These are phyloP conservation scores for Mortierella sp. DNA, from an alignment of 371 early-diverging fungal genomes.

Conservation along the genomic window DNA sequence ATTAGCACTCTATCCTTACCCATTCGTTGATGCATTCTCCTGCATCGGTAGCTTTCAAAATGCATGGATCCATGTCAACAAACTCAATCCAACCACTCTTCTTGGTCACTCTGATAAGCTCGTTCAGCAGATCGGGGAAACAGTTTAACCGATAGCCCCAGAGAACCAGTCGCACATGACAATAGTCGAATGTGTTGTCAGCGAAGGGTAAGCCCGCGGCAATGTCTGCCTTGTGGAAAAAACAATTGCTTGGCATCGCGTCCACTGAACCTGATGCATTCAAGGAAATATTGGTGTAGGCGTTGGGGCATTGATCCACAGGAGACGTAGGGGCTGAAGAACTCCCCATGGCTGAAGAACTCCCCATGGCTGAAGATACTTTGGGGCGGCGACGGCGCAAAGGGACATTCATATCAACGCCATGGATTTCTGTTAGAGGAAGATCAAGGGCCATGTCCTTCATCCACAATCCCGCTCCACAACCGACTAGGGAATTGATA, in stretches of 20 bases:
- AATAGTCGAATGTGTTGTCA: constrained; percentile 57
- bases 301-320: not conserved
- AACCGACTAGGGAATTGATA: constrained; percentile 58
- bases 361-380: not conserved
- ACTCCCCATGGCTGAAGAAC: not conserved
- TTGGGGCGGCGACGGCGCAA: constrained; percentile 37
- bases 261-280: constrained; percentile 3
- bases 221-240: constrained; percentile 56
- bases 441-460: constrained; percentile 72
- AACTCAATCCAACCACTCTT: constrained; percentile 65
- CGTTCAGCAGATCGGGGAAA: constrained; percentile 52
- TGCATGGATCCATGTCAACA: constrained; percentile 58
- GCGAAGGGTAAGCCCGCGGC: constrained; percentile 50
- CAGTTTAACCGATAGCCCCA: constrained; percentile 41
- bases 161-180: constrained; percentile 51
- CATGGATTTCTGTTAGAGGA: constrained; percentile 66
- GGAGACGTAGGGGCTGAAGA: not conserved
- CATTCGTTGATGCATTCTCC: constrained; percentile 52
- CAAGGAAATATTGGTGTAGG: not conserved
- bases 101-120: constrained; percentile 61
- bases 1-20: constrained; percentile 24
- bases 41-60: constrained; percentile 42
- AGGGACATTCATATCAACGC: constrained; percentile 49
- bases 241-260: constrained; percentile 53
- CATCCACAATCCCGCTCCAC: constrained; percentile 71